Conservation (phyloP, 352 stramenopile genomes). For the Phytopythium sindhum region DNA sequence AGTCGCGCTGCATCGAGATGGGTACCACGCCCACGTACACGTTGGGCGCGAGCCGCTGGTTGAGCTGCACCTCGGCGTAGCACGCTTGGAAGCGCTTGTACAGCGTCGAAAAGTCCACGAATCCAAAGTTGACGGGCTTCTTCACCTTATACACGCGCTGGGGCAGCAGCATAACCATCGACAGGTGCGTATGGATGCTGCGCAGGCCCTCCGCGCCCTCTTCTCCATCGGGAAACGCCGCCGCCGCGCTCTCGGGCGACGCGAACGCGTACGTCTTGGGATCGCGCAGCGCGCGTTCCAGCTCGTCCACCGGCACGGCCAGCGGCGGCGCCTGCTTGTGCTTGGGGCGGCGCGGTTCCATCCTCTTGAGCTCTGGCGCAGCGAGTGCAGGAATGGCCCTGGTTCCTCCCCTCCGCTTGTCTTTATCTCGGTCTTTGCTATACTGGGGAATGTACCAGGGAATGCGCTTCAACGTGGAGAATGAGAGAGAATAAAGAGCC, state of each 20-base stretch:
- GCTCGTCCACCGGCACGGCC: conserved; percentile 31
- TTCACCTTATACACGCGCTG: conserved; percentile 74
- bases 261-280: conserved; percentile 28
- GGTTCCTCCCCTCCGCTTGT: neutral
- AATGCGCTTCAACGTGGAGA: conserved; percentile 1
- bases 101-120: conserved; percentile 69
- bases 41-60: conserved; percentile 57
- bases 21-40: conserved; percentile 68
- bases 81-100: conserved; percentile 72
- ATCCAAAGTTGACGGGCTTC: conserved; percentile 71
- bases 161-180: conserved; percentile 61
- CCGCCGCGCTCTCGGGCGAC: conserved; percentile 9
- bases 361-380: neutral
- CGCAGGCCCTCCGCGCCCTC: conserved; percentile 13
- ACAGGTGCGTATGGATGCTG: conserved; percentile 73
- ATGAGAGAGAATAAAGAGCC: neutral
- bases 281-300: conserved; percentile 41
- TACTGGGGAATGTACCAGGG: too few species aligned
- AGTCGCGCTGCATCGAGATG: conserved; percentile 57
- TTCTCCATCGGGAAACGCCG: conserved; percentile 16
- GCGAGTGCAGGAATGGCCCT: neutral
- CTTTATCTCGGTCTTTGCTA: neutral
- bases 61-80: conserved; percentile 68
- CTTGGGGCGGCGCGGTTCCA: conserved; percentile 62
- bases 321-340: conserved; percentile 61